Base-by-base conservation (phyloP, 2,329 filamentous ascomycete species). In the Cladosporium sp. region DNA sequence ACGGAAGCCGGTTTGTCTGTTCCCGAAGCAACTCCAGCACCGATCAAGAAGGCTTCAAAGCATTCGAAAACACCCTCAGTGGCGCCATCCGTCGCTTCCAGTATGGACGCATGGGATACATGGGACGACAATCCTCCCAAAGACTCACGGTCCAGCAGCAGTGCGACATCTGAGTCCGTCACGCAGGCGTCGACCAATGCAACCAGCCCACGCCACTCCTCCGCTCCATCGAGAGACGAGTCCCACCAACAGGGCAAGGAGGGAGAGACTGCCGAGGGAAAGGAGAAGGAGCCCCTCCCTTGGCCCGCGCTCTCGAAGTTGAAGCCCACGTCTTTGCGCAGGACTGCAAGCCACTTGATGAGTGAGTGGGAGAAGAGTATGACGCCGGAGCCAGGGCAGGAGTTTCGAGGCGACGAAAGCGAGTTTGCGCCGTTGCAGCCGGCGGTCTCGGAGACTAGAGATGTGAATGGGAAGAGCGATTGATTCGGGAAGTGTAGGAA, bases 301-400 rank as follows among this genome's bases (percentile, higher is more conserved):
- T 92, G 91, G 80, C 88, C 89, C 58, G 85, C 89, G 57, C 84
- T 96, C 65, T 89, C 88, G 74, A 88, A 89, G 69, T 80, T 93
- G 50, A 86, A 87, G 10, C 91, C 93, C 0, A 88, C 88, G 70
- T 93, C 92, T 72, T 80, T 97, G 71, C 91, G 92, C 75, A 86
- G 88, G 44, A 94, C 91, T 0, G 91, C 93, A n/a, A 91, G 89
- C 40, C 91, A 90, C 68, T 83, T 97, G 65, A 92, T 97, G 87
- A 90, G 89, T 69, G 93, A 97, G 75, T 96, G 92, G 91, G 94
- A 98, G 80, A 91, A 88, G 77, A 91, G 86, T 70, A 80, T 93
- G 16, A 87, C 63, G 31, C 63, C 63, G 10, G 63, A 65, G 56
- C 63, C 63, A 11, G 63, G 63, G n/a, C 55, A 65, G 46, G 63